Conservation (phyloP, 2,329 filamentous ascomycete species). For the Nemania serpens region DNA sequence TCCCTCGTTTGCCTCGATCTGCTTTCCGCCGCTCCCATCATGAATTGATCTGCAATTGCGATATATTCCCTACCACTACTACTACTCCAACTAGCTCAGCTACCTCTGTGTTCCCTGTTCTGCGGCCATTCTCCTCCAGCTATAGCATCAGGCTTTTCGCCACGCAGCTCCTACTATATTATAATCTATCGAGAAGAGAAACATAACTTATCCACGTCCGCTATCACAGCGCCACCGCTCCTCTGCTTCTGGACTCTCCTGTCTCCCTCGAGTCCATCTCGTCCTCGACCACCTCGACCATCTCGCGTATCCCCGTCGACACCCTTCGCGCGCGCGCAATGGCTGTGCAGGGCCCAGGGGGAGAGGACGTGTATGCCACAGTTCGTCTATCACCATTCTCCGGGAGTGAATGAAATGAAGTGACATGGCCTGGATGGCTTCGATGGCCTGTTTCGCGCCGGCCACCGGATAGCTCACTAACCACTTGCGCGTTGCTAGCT, state of each 20-base stretch:
- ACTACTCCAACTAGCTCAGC: not conserved
- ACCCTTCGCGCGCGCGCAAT: constrained; percentile 26
- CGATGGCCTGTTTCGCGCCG: not conserved
- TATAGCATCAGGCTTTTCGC: not conserved
- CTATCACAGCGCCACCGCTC: not conserved
- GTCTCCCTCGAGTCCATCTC: not conserved
- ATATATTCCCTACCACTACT: not conserved
- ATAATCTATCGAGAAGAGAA: not conserved
- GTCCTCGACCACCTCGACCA: no score
- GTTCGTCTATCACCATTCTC: constrained; percentile 46
- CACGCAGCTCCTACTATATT: not conserved
- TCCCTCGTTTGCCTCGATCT: not conserved
- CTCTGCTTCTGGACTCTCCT: not conserved
- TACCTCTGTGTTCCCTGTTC: not conserved
- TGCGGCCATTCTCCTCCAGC: not conserved
- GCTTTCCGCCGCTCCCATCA: not conserved
- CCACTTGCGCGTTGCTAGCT: constrained; percentile 62
- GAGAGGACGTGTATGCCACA: constrained; percentile 61
- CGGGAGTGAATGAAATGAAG: no score
- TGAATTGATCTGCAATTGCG: not conserved
- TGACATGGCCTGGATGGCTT: no score
- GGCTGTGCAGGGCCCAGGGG: constrained; percentile 35
- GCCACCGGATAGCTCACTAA: constrained; percentile 29
- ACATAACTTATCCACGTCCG: not conserved
- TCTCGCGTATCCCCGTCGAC: not conserved